These are phyloP conservation scores for Curvularia spicifera DNA, from an alignment of 2,329 filamentous ascomycete species.

Conservation along the genomic window DNA sequence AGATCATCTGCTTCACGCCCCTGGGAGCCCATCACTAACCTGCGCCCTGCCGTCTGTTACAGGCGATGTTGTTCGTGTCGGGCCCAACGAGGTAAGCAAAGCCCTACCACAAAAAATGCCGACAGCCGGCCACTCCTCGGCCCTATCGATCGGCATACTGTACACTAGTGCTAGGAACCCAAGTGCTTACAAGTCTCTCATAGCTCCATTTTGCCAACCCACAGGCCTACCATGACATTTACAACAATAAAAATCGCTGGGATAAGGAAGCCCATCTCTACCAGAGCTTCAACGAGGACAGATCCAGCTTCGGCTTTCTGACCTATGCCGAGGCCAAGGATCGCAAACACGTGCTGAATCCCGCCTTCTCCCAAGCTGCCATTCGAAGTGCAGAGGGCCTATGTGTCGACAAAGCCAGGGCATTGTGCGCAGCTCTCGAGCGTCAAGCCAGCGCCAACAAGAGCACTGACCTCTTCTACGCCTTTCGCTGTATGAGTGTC, in stretches of 20 bases:
- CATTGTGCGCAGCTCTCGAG: slow-evolving; percentile 40
- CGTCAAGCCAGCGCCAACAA: slow-evolving; percentile 29
- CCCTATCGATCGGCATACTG: not conserved
- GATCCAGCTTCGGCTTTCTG: slow-evolving; percentile 53
- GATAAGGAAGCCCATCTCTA: slow-evolving; percentile 53
- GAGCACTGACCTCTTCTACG: slow-evolving; percentile 34
- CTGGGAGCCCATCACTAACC: slow-evolving; percentile 14
- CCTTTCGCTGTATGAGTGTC: slow-evolving; percentile 31
- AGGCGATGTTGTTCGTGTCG: slow-evolving; percentile 39
- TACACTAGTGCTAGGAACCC: not conserved
- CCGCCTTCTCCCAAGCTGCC: slow-evolving; percentile 52
- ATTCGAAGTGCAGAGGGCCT: slow-evolving; percentile 48
- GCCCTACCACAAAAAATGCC: not conserved
- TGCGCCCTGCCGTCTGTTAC: not conserved
- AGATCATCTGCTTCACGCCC: slow-evolving; percentile 5
- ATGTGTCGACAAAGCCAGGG: slow-evolving; percentile 47
- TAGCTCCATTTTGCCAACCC: slow-evolving; percentile 55
- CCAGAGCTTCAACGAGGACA: slow-evolving; percentile 50
- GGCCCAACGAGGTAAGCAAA: slow-evolving; percentile 36
- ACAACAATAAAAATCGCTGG: slow-evolving; percentile 52
- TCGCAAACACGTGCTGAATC: slow-evolving; percentile 52
- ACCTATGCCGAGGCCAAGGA: slow-evolving; percentile 51
- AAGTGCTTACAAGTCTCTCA: slow-evolving; percentile 17
- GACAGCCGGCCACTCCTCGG: not conserved
- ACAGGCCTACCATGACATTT: slow-evolving; percentile 53